phyloP scores from a whole-genome alignment of 768 basidiomycete species.

The Candolleomyces eurysporus region DNA sequence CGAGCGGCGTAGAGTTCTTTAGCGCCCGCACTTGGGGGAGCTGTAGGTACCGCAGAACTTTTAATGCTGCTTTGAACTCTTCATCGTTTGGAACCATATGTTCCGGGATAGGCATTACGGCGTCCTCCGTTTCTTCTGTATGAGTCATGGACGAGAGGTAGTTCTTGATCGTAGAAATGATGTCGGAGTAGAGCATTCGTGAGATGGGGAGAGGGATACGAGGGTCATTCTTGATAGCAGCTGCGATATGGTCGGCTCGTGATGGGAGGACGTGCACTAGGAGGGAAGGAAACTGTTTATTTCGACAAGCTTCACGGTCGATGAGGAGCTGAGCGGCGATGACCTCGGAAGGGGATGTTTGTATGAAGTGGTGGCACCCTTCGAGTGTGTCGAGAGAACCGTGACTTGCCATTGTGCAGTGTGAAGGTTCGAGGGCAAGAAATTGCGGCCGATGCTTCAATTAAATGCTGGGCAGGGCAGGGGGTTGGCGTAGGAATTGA shows the following conservation, averaged over 20 bases:
- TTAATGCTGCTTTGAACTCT: constrained; percentile 24
- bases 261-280: constrained; percentile 20
- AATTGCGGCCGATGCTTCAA: too few species aligned
- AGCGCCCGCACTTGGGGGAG: constrained; percentile 17
- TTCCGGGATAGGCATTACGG: constrained; percentile 11
- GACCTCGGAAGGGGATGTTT: constrained; percentile 13
- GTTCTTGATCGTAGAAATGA: constrained; percentile 20
- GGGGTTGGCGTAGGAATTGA: too few species aligned
- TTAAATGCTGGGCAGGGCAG: too few species aligned
- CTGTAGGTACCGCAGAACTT: constrained; percentile 25
- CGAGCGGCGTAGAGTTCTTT: constrained; percentile 13
- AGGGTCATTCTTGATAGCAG: constrained; percentile 5
- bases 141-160: constrained; percentile 18
- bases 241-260: constrained; percentile 14
- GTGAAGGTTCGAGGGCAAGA: neutral
- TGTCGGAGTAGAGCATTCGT: constrained; percentile 20
- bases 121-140: constrained; percentile 2
- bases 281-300: constrained; percentile 18
- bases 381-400: constrained; percentile 7
- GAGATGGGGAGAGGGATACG: constrained; percentile 20
- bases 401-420: neutral
- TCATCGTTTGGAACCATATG: constrained; percentile 22
- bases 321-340: constrained; percentile 20
- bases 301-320: constrained; percentile 19
- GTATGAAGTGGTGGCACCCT: constrained; percentile 18